Conservation (phyloP, 23 red algal genomes). For the Gracilaria gracilis region DNA sequence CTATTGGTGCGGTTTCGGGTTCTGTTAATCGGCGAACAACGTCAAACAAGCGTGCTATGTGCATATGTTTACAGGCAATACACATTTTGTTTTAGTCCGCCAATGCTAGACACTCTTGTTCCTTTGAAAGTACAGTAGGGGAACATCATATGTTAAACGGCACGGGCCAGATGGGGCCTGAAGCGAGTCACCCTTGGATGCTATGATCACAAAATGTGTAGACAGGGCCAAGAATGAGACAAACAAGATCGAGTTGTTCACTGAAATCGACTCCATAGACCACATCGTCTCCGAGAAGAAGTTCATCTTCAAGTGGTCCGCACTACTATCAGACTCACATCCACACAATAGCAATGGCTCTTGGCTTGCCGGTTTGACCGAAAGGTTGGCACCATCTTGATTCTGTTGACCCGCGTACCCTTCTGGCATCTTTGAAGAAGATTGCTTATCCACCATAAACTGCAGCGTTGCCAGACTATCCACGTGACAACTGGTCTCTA, state of each 20-base stretch:
- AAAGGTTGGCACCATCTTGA: background rate
- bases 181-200: background rate
- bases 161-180: background rate
- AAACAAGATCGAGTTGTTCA: background rate
- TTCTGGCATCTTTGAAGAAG: too few relatives aligned
- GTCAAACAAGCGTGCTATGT: too few relatives aligned
- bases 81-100: too few relatives aligned
- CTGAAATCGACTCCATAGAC: background rate
- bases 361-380: background rate
- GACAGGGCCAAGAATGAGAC: background rate
- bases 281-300: background rate
- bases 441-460: too few relatives aligned
- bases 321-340: background rate
- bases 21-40: too few relatives aligned
- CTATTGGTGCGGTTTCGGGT: too few relatives aligned
- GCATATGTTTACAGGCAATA: too few relatives aligned
- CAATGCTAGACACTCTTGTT: too few relatives aligned
- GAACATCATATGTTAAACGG: too few relatives aligned
- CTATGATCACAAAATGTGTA: background rate
- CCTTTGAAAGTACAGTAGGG: too few relatives aligned
- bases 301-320: background rate
- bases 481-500: background rate
- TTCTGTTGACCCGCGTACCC: too few relatives aligned
- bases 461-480: too few relatives aligned
- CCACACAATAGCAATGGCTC: background rate